Evolutionary conservation across 75 land plant species (phyloP).

Genomic region (Selaginella moellendorffii): DNA sequence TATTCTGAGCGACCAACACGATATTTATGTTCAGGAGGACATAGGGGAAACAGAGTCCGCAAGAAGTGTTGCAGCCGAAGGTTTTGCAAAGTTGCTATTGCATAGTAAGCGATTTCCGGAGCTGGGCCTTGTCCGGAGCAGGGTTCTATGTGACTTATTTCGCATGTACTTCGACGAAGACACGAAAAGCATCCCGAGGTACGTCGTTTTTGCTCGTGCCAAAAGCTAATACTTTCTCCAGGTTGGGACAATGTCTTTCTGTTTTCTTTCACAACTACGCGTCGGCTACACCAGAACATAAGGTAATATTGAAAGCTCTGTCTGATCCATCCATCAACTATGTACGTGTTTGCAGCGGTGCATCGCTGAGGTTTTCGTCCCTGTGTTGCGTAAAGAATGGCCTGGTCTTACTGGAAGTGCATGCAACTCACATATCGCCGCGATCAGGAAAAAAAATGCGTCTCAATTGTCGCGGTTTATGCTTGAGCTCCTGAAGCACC

Average conservation of each 20-base stretch:
- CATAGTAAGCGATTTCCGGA: slow-evolving; percentile 53
- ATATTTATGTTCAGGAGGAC: neutral
- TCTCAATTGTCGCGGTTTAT: slow-evolving; percentile 58
- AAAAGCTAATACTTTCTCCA: too few species aligned
- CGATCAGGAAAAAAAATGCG: slow-evolving; percentile 42
- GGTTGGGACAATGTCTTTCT: slow-evolving; percentile 82
- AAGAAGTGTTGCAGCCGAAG: slow-evolving; percentile 54
- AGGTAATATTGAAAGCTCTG: too few species aligned
- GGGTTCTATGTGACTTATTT: slow-evolving; percentile 41
- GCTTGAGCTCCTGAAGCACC: slow-evolving; percentile 73
- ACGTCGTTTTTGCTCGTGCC: neutral
- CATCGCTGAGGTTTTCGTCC: slow-evolving; percentile 59
- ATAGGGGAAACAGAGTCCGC: slow-evolving; percentile 44
- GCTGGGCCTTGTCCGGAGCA: slow-evolving; percentile 31
- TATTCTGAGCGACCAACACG: neutral
- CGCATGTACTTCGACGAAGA: slow-evolving; percentile 55
- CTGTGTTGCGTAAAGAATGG: slow-evolving; percentile 73
- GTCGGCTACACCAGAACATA: slow-evolving; percentile 52
- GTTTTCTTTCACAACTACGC: slow-evolving; percentile 89
- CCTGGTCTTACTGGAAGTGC: slow-evolving; percentile 56
- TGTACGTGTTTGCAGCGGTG: slow-evolving; percentile 35
- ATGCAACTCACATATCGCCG: neutral
- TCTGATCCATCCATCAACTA: neutral
- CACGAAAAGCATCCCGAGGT: slow-evolving; percentile 51
- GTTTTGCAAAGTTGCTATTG: slow-evolving; percentile 83